Conservation (phyloP, 257 asterid genomes). For the Penstemon barbatus region DNA sequence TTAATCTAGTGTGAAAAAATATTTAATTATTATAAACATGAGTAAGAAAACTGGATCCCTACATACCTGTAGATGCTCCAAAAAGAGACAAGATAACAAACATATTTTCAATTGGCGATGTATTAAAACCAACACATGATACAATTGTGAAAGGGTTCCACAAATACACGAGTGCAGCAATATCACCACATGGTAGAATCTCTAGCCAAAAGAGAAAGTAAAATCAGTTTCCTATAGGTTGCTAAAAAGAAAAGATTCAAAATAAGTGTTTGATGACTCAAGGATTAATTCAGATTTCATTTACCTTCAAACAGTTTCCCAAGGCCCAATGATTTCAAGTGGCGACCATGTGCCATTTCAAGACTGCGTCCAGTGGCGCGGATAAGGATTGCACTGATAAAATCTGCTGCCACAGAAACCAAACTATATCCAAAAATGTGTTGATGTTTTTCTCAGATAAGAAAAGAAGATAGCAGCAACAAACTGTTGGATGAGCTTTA, state of each 20-base stretch:
- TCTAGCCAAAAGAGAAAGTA: constrained; percentile 43
- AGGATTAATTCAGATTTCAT: constrained; percentile 33
- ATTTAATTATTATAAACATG: background rate
- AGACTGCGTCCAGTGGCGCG: constrained; percentile 76
- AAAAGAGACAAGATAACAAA: constrained; percentile 69
- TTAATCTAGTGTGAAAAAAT: background rate
- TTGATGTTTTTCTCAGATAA: constrained; percentile 40
- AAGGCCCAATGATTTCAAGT: constrained; percentile 62
- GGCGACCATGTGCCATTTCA: constrained; percentile 49
- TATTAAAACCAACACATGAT: constrained; percentile 84
- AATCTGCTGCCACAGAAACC: constrained; percentile 89
- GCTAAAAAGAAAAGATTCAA: constrained; percentile 8
- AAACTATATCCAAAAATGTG: constrained; percentile 81
- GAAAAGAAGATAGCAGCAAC: constrained; percentile 19
- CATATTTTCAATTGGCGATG: constrained; percentile 81
- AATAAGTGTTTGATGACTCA: background rate
- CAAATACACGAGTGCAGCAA: constrained; percentile 88
- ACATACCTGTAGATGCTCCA: constrained; percentile 86
- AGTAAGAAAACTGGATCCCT: constrained; percentile 24
- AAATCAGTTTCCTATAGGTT: constrained; percentile 24
- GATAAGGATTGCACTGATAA: constrained; percentile 71
- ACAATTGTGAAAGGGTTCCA: constrained; percentile 94
- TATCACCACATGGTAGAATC: constrained; percentile 74
- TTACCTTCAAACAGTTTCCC: constrained; percentile 42
- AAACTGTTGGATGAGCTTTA: constrained; percentile 1